phyloP scores from a whole-genome alignment of 1,139 yeast species.

The Blastobotrys petasosporus region DNA sequence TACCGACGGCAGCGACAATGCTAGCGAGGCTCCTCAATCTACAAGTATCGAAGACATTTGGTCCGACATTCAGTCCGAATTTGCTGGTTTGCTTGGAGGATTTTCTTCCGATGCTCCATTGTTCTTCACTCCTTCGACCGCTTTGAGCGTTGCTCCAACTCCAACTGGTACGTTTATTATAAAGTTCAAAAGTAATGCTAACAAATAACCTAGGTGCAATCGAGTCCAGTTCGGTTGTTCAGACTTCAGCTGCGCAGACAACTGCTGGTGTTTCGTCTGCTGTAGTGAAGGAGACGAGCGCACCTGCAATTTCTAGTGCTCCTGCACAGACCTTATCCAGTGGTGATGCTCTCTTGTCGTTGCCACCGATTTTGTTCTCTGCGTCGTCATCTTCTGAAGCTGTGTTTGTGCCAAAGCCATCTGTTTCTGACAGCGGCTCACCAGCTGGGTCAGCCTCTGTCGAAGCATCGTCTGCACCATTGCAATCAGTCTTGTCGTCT shows the following conservation, averaged over 20 bases:
- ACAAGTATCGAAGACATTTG: conserved; percentile 12
- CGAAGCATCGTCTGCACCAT: conserved; percentile 3
- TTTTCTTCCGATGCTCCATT: conserved; percentile 21
- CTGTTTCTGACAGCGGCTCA: background rate
- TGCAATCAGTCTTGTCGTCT: background rate
- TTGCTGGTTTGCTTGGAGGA: conserved; percentile 21
- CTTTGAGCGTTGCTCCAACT: conserved; percentile 1
- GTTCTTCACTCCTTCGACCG: conserved; percentile 14
- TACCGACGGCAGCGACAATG: background rate
- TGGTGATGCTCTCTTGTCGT: background rate
- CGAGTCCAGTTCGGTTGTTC: background rate
- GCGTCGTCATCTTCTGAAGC: background rate
- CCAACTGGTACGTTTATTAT: conserved; percentile 7
- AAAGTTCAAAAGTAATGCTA: background rate
- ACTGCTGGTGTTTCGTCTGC: background rate
- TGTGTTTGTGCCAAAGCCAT: background rate
- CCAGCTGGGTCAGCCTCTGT: no score
- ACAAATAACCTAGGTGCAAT: background rate
- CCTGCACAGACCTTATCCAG: background rate
- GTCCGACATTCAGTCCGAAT: conserved; percentile 25
- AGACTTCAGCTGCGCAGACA: background rate
- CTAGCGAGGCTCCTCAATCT: background rate
- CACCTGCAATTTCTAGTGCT: background rate
- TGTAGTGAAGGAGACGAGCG: background rate
- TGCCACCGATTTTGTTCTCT: background rate